Conservation (phyloP, 2,329 filamentous ascomycete genomes). For the Alternaria sp. region DNA sequence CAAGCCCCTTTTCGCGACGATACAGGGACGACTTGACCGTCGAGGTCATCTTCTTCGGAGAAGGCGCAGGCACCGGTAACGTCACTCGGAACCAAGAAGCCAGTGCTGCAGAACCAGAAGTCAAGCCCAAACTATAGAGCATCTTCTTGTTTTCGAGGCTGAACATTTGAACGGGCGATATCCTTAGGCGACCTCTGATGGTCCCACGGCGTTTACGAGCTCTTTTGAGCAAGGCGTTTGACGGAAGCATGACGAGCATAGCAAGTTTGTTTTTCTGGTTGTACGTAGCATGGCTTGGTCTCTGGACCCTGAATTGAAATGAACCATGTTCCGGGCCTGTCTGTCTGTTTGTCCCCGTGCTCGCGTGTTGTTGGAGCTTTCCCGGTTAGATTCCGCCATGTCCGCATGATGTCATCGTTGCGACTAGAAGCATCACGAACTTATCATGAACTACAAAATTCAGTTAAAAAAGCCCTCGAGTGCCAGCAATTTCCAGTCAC, state of each 20-base stretch:
- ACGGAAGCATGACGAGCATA: background rate
- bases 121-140: conserved; percentile 57
- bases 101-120: conserved; percentile 64
- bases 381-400: conserved; percentile 13
- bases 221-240: conserved; percentile 15
- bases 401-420: conserved; percentile 22
- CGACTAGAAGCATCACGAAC: conserved; percentile 12
- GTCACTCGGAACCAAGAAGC: conserved; percentile 88
- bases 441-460: background rate
- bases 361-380: background rate
- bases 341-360: background rate
- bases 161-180: background rate
- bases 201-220: conserved; percentile 14
- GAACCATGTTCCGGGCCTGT: background rate
- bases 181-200: conserved; percentile 2
- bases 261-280: background rate
- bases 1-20: conserved; percentile 86
- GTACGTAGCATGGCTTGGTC: conserved; percentile 1
- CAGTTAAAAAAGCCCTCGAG: background rate
- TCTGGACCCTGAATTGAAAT: background rate
- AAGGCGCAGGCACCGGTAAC: conserved; percentile 75
- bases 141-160: background rate
- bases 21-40: conserved; percentile 97
- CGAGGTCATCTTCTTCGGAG: conserved; percentile 97
- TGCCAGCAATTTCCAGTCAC: background rate